Base-by-base conservation (phyloP, 2,329 filamentous ascomycete species). In the Phaeosphaeria sp. region DNA sequence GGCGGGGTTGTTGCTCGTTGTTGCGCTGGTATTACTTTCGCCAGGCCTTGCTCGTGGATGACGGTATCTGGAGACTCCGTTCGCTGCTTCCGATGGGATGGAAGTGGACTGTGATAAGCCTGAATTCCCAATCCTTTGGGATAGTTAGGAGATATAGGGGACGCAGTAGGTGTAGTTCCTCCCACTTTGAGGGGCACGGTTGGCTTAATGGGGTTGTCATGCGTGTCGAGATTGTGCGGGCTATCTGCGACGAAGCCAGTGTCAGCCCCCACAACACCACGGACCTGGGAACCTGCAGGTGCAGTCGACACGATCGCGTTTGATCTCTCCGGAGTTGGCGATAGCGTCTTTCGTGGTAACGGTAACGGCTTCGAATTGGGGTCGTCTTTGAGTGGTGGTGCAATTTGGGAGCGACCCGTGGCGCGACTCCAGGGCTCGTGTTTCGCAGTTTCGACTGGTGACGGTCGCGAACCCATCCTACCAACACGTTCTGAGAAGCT, bases 391-490 rank as follows among this genome's bases (percentile, higher is more conserved):
- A 91, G 83, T 3, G 89, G 87, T 46, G 84, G 83, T 33, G 90
- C 84, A 55, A 91, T 81, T 36, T 85, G 81, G 43, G 83, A 83
- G 63, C 90, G 85, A 25, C 90, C 90, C 72, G 88, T 92, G 39
- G 87, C 87, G 18, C 90, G 90, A 67, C 88, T 89, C 90, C 90
- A 93, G 56, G 87, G 80, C 52, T 81, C 78, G 44, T 76, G 76
- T 53, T 66, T 68, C 5, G 87, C 80, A 51, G 71, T 79, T 23
- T 83, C 80, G 52, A 80, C 76, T 59, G 66, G 58, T n/a, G 68
- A 49, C n/a, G 66, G 64, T 17, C 69, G 53, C 21, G 64, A 60
- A 15, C 65, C 66, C 33, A 72, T 62, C 30, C 70, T 66, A 41
- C 62, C 63, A 18, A 71, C 65, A 25, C 72, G 73, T 39, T 76